These are phyloP conservation scores for Trichoderma sp. DNA, from an alignment of 2,329 filamentous ascomycete genomes.

Conservation along the genomic window DNA sequence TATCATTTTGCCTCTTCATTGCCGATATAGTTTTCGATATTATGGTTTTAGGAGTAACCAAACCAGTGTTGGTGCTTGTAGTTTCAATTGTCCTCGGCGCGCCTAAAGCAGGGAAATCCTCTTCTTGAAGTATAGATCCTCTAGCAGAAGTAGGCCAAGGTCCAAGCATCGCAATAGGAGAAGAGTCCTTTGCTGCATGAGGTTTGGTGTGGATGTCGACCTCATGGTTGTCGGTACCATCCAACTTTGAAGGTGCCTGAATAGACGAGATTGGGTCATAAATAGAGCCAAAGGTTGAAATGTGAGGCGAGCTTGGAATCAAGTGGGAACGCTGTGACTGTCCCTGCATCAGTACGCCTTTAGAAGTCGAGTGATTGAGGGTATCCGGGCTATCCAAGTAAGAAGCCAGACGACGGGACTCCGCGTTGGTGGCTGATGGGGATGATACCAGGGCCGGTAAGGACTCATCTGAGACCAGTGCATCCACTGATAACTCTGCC, in stretches of 20 bases:
- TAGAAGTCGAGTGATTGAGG: slow-evolving; percentile 20
- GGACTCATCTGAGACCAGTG: slow-evolving; percentile 62
- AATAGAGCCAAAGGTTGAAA: slow-evolving; percentile 27
- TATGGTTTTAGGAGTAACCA: slow-evolving; percentile 36
- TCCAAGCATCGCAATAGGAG: background rate
- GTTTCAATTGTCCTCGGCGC: slow-evolving; percentile 40
- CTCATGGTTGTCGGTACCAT: slow-evolving; percentile 30
- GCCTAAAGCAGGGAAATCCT: slow-evolving; percentile 61
- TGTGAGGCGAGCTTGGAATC: slow-evolving; percentile 29
- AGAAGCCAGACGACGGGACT: slow-evolving; percentile 24
- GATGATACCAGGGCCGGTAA: slow-evolving; percentile 22
- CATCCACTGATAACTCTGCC: slow-evolving; percentile 62
- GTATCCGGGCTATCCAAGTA: background rate
- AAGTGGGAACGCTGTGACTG: slow-evolving; percentile 25
- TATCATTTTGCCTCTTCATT: slow-evolving; percentile 29
- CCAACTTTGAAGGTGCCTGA: slow-evolving; percentile 31
- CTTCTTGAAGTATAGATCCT: slow-evolving; percentile 48
- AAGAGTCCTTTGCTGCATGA: background rate
- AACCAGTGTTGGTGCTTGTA: slow-evolving; percentile 29
- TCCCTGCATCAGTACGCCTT: slow-evolving; percentile 24
- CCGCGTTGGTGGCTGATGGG: background rate
- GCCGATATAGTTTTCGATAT: slow-evolving; percentile 36
- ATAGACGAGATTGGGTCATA: slow-evolving; percentile 34
- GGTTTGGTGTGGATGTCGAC: slow-evolving; percentile 33
- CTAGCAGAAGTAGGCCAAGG: slow-evolving; percentile 6